phyloP scores from a whole-genome alignment of 495 filamentous ascomycete genomes.

The Daldinia caldariorum region DNA sequence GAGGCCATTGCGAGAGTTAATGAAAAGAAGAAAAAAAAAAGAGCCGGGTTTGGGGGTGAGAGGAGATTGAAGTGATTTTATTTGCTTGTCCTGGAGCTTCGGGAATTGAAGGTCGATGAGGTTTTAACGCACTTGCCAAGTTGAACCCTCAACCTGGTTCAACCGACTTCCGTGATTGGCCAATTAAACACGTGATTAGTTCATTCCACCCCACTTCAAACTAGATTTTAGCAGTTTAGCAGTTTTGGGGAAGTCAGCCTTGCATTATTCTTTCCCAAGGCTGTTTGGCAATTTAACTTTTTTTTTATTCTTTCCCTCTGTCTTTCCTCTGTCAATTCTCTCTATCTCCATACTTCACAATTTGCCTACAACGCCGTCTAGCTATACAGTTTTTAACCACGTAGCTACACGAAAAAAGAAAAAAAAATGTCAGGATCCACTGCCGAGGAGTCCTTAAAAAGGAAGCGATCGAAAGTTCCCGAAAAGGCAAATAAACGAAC shows the following conservation, averaged over 20 bases:
- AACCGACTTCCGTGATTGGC: slow-evolving; percentile 45
- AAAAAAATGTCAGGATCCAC: slow-evolving; percentile 45
- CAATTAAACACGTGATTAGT: slow-evolving; percentile 44
- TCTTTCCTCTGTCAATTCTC: slow-evolving; percentile 1
- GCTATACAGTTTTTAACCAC: slow-evolving; percentile 2
- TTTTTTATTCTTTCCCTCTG: no score
- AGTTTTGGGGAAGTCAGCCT: slow-evolving; percentile 32
- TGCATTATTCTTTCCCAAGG: slow-evolving; percentile 39
- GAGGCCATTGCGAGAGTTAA: slow-evolving; percentile 85
- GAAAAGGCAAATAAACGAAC: slow-evolving; percentile 54
- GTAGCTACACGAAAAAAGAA: slow-evolving; percentile 12
- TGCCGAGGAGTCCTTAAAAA: slow-evolving; percentile 49
- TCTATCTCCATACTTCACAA: not conserved
- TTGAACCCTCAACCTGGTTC: slow-evolving; percentile 7
- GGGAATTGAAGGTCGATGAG: slow-evolving; percentile 54
- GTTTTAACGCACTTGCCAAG: slow-evolving; percentile 56
- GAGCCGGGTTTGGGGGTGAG: slow-evolving; percentile 29
- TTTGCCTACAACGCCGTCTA: not conserved
- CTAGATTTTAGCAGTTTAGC: not conserved
- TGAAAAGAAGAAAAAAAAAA: slow-evolving; percentile 17
- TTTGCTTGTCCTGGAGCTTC: slow-evolving; percentile 52
- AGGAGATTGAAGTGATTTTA: slow-evolving; percentile 54
- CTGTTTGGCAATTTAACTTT: slow-evolving; percentile 26
- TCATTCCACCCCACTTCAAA: slow-evolving; percentile 25
- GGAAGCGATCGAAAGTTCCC: slow-evolving; percentile 53